Evolutionary conservation across 2,329 filamentous ascomycete species (phyloP), one percentile per base, ranked within the genome.

Genomic region (Venturia pyrina): DNA sequence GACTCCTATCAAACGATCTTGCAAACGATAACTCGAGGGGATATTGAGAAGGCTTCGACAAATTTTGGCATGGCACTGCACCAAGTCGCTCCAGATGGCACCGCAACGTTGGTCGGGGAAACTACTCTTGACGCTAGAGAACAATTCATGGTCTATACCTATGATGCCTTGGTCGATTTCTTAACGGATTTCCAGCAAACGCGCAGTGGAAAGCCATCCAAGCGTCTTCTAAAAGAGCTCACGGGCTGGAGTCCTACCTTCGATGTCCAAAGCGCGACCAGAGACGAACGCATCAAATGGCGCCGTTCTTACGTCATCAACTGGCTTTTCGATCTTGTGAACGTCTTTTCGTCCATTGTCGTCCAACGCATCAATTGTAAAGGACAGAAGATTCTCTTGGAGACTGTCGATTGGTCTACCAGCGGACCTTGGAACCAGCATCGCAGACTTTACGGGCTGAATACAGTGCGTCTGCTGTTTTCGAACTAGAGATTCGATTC

Each of bases 321-420:
- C 66, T 82, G 80, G 80, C 75, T 84, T 0, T 83, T 82, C 67
- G 80, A 82, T 65, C 69, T 83, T 6, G 78, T 83, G 68, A 82
- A 81, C 63, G 34, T 80, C 5, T 81, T 76, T 65, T 79, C 78
- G 0, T 68, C 71, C 4, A 70, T 77, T 65, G 77, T 80, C 21
- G 71, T 79, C 1, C 75, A 80, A 64, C 72, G 71, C 6, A 78
- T 75, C 46, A 75, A 68, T 10, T 66, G 72, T 57, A 74, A 72
- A 60, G 76, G 74, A 3, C 70, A 80, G 67, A 67, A 73, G 0
- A 73, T 74, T 64, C 68, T 66, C 1, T 68, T 75, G 34, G 77
- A 79, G 63, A 68, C 64, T 1, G 74, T 80, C 0, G 76, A 82
- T 68, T 81, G 78, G 79, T 80, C 78, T 40, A 62, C 70, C 1